Conservation (phyloP, 2,329 filamentous ascomycete genomes). For the Albifimbria verrucaria region DNA sequence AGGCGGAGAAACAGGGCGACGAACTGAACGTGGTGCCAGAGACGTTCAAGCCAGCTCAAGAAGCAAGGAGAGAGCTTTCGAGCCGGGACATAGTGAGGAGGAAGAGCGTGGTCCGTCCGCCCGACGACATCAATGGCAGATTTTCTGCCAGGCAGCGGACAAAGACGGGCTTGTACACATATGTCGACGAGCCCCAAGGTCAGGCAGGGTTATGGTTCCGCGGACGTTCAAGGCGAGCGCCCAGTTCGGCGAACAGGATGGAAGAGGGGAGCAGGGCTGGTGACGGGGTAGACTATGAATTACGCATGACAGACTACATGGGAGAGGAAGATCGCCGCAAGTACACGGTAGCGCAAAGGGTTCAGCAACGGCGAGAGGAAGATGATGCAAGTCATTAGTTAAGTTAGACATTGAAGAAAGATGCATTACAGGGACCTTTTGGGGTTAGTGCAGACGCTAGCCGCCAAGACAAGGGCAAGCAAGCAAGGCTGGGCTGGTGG, state of each 20-base stretch:
- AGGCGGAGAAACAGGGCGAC: conserved; percentile 74
- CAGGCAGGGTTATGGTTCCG: background rate
- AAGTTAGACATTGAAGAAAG: too few species aligned
- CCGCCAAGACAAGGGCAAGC: too few species aligned
- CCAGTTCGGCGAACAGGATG: background rate
- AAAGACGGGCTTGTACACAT: conserved; percentile 66
- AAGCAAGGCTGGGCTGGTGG: too few species aligned
- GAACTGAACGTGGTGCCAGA: conserved; percentile 88
- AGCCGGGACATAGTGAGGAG: conserved; percentile 38
- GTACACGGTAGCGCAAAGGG: conserved; percentile 66
- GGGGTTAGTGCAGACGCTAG: too few species aligned
- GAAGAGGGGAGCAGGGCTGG: too few species aligned
- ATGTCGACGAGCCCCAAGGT: conserved; percentile 46
- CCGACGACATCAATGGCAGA: conserved; percentile 70
- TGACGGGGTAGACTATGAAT: background rate
- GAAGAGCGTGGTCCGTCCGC: conserved; percentile 65
- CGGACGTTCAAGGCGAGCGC: background rate
- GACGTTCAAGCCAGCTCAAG: conserved; percentile 66
- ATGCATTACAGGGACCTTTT: too few species aligned
- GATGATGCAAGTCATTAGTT: background rate
- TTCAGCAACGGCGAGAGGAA: conserved; percentile 31
- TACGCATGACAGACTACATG: conserved; percentile 73
- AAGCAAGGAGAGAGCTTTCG: conserved; percentile 39
- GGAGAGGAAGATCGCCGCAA: conserved; percentile 72
- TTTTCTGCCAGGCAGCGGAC: conserved; percentile 71